Base-by-base conservation (phyloP, 2,329 filamentous ascomycete genomes). In the Colletotrichum falcatum region DNA sequence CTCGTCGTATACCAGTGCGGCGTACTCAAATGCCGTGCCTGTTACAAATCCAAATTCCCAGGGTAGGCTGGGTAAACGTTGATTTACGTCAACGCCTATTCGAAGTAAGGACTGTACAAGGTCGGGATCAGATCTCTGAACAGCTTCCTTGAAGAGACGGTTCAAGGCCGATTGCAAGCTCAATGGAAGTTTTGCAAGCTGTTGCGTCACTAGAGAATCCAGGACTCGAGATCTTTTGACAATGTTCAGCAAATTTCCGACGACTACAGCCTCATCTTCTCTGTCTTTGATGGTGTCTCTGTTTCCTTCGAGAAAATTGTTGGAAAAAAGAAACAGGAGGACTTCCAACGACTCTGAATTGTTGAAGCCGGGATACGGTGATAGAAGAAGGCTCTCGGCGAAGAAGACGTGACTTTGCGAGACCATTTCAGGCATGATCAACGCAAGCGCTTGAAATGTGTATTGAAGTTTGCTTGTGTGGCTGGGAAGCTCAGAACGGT, bases 221-320 rank as follows among this genome's bases (percentile, higher is more conserved):
- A 28, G 4, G 0, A 28, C 26, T 11, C 33, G n/a, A 9, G n/a
- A 51, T 23, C 4, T 54, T 26, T 44, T 20, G 0, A 44, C 6
- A 12, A 42, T 11, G n/a, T 58, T 23, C 6, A 42, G 23, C 2
- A 58, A 2, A 4, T 12, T 0, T 12, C 5, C 30, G 1, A n/a
- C 23, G 9, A 35, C 9, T n/a, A 20, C 11, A 18, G 8, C 26
- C 1, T 42, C 6, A 2, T 58, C 14, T 6, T 11, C 2, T 12
- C 0, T 0, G 11, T 23, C 18, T 54, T 54, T 3, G 20, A 23
- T 1, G 1, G 16, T 20, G 26, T 0, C 1, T n/a, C 0, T 5
- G 2, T 23, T 3, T 5, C 0, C 0, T 37, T 37, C 1, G 5
- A 35, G 20, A 3, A 35, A 16, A 33, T 28, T 51, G 46, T 61